Base-by-base conservation (phyloP, 2,329 filamentous ascomycete genomes). In the Kalmusia sp. region DNA sequence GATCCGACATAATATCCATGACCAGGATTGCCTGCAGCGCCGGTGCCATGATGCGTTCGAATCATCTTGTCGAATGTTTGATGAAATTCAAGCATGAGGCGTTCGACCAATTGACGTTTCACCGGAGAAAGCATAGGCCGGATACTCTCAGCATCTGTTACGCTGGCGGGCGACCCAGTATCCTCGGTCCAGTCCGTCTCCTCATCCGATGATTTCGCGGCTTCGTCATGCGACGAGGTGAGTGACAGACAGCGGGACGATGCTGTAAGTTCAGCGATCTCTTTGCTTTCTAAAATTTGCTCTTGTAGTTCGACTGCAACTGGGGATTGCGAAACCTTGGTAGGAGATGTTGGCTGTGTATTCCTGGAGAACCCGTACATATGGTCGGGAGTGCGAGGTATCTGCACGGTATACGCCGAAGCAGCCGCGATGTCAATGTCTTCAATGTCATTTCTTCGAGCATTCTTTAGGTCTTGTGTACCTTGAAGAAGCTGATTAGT, bases 111-210 rank as follows among this genome's bases (percentile, higher is more conserved):
- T 30, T 54, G 55, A 14, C 41, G 47, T 37, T 66, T 66, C 3
- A 64, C 39, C 4, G 63, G 61, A 24, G 59, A 63, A 6, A 66
- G 44, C 34, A 63, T 52, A 2, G 58, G 54, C n/a, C 40, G 53
- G 17, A 66, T 39, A n/a, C 52, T 41, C 14, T 55, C 49, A 12
- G 41, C 40, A 15, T 62, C 63, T 37, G 58, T 44, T 8, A 59
- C 52, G 25, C 63, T 66, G 19, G 56, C 53, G 3, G 61, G 55
- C 4, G 63, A 64, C 2, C 56, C 53, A 7, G 49, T 41, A 14
- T 63, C 63, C 31, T 66, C 63, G 1, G 61, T 63, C 59, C 62
- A 66, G 28, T 66, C 63, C 3, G 61, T 66, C 15, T 66, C 63
- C 43, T 66, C 61, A 19, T 61, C 63, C 8, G 61, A 62, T 7